Base-by-base conservation (phyloP, 352 stramenopile genomes). In the Phytophthora agathidicida region DNA sequence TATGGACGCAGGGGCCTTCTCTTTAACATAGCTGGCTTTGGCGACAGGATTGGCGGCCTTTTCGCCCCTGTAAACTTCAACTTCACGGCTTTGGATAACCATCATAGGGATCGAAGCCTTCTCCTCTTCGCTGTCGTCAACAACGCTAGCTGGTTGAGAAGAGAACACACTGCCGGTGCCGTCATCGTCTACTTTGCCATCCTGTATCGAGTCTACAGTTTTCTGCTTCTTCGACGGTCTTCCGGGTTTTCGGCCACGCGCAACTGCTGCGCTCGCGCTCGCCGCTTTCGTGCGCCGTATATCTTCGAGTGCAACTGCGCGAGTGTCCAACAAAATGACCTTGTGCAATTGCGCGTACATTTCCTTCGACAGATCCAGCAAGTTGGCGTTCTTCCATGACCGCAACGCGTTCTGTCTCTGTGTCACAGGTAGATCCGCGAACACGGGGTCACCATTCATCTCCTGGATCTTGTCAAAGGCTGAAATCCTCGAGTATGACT, bases 381-480 rank as follows among this genome's bases (percentile, higher is more conserved):
- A 19, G 13, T 78, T 78, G 7, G 53, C 37, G 27, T 68, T 75
- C 39, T 75, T 71, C 69, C 69, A 78, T 0, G 59, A 65, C n/a
- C 61, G 55, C 20, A 78, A 63, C 39, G 60, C 41, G 7, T 32
- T 63, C 23, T 64, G 50, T 20, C 69, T 53, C 13, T 52, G 39
- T 0, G 41, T 27, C 10, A 35, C 1, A 0, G 65, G 43, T 11
- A 78, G 44, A 14, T 69, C 53, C 3, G 56, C 45, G 44, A 71
- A 78, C 32, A 43, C 55, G 1, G 35, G 17, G 19, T 68, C 53
- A 32, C 65, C 69, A 32, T 71, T 72, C 48, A 70, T 60, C 36
- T 73, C 48, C 36, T 78, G 69, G 14, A 68, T 66, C 39, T 67
- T 57, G 45, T 78, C 55, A 30, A 73, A 78, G 6, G 58, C 65